Conservation (phyloP, 2,329 filamentous ascomycete genomes). For the Paecilomyces formosus region DNA sequence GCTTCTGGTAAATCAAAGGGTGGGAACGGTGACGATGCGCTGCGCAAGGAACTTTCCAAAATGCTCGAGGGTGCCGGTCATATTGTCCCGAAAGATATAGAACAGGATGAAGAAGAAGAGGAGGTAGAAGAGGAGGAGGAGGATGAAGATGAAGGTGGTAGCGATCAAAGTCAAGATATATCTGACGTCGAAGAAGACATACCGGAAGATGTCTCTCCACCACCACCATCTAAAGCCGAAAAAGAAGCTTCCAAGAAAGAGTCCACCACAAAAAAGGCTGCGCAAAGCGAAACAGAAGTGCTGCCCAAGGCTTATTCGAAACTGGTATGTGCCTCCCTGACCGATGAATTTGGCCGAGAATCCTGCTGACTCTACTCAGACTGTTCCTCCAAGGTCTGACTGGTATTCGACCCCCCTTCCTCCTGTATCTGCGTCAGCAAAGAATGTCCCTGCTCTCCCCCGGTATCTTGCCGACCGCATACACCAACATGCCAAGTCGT, state of each 20-base stretch:
- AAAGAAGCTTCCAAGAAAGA: conserved; percentile 18
- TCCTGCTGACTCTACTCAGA: conserved; percentile 34
- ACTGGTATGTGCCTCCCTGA: conserved; percentile 17
- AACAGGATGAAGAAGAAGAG: conserved; percentile 21
- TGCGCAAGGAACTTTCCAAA: conserved; percentile 34
- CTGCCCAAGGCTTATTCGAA: conserved; percentile 30
- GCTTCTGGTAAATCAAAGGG: conserved; percentile 15
- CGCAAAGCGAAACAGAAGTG: conserved; percentile 4
- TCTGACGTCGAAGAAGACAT: conserved; percentile 23
- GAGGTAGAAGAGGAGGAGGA: conserved; percentile 24
- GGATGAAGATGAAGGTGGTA: conserved; percentile 32
- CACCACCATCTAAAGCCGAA: conserved; percentile 11
- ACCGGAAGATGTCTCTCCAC: conserved; percentile 19
- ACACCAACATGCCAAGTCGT: conserved; percentile 59
- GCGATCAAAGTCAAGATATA: conserved; percentile 18
- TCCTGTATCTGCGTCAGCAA: conserved; percentile 39
- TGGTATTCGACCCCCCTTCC: conserved; percentile 58
- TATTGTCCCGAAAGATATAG: conserved; percentile 25
- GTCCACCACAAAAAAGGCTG: conserved; percentile 8
- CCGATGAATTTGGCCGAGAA: not conserved
- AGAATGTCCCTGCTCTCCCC: conserved; percentile 40
- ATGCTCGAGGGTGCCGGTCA: conserved; percentile 30
- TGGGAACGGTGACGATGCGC: conserved; percentile 23
- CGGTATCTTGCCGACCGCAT: conserved; percentile 49
- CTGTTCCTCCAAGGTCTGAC: conserved; percentile 56